Conservation (phyloP, 768 basidiomycete species). For the Suillus paluster region DNA sequence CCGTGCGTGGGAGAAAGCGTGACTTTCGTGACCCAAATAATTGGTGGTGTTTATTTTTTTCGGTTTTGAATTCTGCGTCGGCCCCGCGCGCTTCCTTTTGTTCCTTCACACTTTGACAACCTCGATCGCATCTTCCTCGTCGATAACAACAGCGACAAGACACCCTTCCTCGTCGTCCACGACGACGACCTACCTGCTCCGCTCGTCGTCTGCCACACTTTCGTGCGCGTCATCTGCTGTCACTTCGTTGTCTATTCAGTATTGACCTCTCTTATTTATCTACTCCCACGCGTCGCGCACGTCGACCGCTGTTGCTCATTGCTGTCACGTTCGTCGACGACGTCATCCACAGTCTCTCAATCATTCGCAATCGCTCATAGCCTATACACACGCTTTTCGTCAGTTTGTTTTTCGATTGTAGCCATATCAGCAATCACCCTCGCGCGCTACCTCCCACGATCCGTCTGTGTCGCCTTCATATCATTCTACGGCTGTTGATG, state of each 20-base stretch:
- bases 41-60: slow-evolving; percentile 46
- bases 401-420: slow-evolving; percentile 42
- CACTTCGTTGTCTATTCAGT: slow-evolving; percentile 25
- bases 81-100: slow-evolving; percentile 49
- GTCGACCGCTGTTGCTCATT: slow-evolving; percentile 23
- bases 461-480: slow-evolving; percentile 33
- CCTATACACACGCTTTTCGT: slow-evolving; percentile 25
- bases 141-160: slow-evolving; percentile 50
- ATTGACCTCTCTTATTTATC: slow-evolving; percentile 38
- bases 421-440: slow-evolving; percentile 44
- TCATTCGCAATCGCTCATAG: slow-evolving; percentile 34
- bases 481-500: slow-evolving; percentile 48
- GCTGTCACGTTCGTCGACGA: slow-evolving; percentile 24
- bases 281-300: slow-evolving; percentile 47
- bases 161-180: slow-evolving; percentile 43
- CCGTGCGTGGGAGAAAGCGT: slow-evolving; percentile 47
- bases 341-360: slow-evolving; percentile 32
- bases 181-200: slow-evolving; percentile 30
- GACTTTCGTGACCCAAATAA: slow-evolving; percentile 41
- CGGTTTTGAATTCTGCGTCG: slow-evolving; percentile 44
- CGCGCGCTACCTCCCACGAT: slow-evolving; percentile 39
- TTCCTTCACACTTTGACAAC: slow-evolving; percentile 46
- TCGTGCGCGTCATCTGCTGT: slow-evolving; percentile 26
- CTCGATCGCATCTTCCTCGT: slow-evolving; percentile 49
- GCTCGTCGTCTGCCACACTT: slow-evolving; percentile 23